Percentiles rank a stretch among this genome's conserved stretches.
phyloP scores from a whole-genome alignment of 768 basidiomycete genomes.

The Grammothele lineata region DNA sequence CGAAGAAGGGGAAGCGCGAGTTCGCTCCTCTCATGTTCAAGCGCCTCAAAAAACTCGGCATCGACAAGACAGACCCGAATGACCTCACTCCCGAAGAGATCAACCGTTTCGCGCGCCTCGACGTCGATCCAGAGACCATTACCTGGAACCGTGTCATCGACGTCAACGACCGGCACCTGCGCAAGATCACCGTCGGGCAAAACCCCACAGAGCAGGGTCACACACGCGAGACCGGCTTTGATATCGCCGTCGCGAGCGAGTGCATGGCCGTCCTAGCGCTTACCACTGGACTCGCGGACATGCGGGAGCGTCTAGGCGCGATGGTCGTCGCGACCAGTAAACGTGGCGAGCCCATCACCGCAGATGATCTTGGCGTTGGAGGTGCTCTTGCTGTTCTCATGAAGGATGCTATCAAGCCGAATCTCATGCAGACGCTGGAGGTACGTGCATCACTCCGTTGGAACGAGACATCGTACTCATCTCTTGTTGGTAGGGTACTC shows the following conservation, averaged over 20 bases:
- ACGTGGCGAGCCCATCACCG: conserved; percentile 86
- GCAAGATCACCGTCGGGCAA: conserved; percentile 91
- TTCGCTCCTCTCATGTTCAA: conserved; percentile 97
- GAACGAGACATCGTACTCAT: background rate
- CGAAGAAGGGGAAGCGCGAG: conserved; percentile 90
- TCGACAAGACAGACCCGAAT: conserved; percentile 89
- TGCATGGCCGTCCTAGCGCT: conserved; percentile 97
- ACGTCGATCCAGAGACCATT: conserved; percentile 86
- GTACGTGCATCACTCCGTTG: conserved; percentile 27
- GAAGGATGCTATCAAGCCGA: conserved; percentile 99
- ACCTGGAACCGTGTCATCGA: conserved; percentile 98
- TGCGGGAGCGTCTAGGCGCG: conserved; percentile 86
- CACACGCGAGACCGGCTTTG: conserved; percentile 87
- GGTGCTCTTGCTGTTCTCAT: conserved; percentile 95
- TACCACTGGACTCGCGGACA: conserved; percentile 82
- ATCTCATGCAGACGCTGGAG: conserved; percentile 97
- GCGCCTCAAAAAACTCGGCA: conserved; percentile 91
- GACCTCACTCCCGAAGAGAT: conserved; percentile 92
- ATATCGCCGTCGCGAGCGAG: conserved; percentile 96
- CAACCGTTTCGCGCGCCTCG: conserved; percentile 83
- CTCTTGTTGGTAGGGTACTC: conserved; percentile 70
- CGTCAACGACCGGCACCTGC: conserved; percentile 94
- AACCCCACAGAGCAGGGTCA: conserved; percentile 86
- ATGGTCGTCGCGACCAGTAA: conserved; percentile 98
- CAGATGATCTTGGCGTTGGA: conserved; percentile 93